phyloP scores from a whole-genome alignment of 2,329 filamentous ascomycete genomes.

The Diplodia seriata region DNA sequence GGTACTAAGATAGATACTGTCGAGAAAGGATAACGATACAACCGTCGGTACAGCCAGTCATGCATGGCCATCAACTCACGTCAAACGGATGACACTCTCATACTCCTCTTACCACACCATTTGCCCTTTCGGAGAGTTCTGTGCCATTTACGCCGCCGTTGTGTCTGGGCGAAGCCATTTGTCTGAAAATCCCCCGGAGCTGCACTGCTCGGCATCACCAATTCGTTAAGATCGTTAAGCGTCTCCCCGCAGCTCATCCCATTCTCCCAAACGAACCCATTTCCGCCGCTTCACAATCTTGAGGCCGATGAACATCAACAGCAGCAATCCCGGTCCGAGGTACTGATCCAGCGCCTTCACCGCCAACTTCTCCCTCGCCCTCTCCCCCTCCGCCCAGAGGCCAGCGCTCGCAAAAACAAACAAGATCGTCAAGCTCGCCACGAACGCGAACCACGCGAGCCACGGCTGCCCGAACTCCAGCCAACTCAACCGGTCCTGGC shows the following conservation, averaged over 20 bases:
- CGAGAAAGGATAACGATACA: too few relatives aligned
- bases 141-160: neutral
- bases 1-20: too few relatives aligned
- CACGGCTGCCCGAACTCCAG: conserved; percentile 5
- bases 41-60: too few relatives aligned
- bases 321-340: neutral
- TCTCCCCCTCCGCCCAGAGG: neutral
- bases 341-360: conserved; percentile 17
- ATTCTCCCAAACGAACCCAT: conserved; percentile 4
- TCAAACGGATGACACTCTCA: too few relatives aligned
- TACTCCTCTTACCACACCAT: neutral
- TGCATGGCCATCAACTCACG: too few relatives aligned
- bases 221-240: neutral
- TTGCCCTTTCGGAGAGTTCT: neutral
- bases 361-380: neutral
- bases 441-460: conserved; percentile 5
- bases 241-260: conserved; percentile 7
- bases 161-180: neutral
- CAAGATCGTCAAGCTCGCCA: conserved; percentile 2
- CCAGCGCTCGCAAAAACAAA: conserved; percentile 17
- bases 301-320: neutral
- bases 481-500: conserved; percentile 1
- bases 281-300: conserved; percentile 2
- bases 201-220: conserved; percentile 3
- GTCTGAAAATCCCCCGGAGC: too few relatives aligned